Base-by-base conservation (phyloP, 2,329 filamentous ascomycete species). In the Verticillium nonalfalfae region DNA sequence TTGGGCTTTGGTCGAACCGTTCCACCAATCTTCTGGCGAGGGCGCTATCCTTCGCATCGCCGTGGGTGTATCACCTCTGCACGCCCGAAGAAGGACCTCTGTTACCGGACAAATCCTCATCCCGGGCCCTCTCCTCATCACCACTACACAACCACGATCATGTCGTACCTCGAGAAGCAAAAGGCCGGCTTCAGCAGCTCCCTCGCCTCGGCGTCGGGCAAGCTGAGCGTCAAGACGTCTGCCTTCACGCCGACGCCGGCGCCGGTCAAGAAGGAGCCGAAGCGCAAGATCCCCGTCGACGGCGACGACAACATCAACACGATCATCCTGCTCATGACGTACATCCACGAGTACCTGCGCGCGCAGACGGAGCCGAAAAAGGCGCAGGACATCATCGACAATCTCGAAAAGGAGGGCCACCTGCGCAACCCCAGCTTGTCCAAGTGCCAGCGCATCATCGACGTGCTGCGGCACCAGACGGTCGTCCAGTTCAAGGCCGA, bases 281-380 rank as follows among this genome's bases (percentile, higher is more conserved):
- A 86, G 73, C 80, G 81, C 64, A 87, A 88, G 75, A 80, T 83
- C 69, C 83, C 85, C 66, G 72, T 75, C 50, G 74, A 73, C 5
- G 79, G 80, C 56, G 80, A 59, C 34, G 58, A 59, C 40, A 59
- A 35, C 40, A 35, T 56, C n/a, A 54, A 54, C 11, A 59, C 58
- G 31, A 59, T 59, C 58, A 59, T 59, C 34, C 58, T 59, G 31
- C 33, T 59, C 74, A 88, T 97, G 72, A 85, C 90, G 62, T 97
- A 93, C 76, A 91, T 92, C 21, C 88, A 96, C 72, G 87, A 93
- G 65, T 91, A 92, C 72, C 85, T 97, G 63, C 89, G 89, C 76
- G 85, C 85, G 66, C 88, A 88, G 72, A 85, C 85, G 62, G 78
- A 86, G 63, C 78, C 89, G 60, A 85, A 93, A 72, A 84, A 83